Evolutionary conservation across 805 yeast species (phyloP).

Genomic region (Metahyphopichia silvanorum): DNA sequence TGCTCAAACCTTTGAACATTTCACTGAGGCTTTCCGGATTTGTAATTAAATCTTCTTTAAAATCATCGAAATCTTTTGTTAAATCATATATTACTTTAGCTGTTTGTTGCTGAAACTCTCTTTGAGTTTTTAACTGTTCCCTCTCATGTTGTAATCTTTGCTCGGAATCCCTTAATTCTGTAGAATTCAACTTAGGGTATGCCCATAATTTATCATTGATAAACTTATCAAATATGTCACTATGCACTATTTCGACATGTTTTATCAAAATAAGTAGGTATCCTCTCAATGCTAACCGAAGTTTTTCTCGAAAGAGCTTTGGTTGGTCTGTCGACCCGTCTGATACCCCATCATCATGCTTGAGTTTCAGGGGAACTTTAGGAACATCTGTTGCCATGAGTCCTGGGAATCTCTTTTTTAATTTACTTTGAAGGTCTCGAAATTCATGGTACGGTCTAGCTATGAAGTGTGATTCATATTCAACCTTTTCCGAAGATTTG

Average conservation of each 20-base stretch:
- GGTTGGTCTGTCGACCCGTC: not conserved
- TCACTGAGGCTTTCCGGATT: conserved; percentile 52
- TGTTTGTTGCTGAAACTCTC: conserved; percentile 70
- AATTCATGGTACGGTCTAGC: conserved; percentile 70
- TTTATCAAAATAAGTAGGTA: conserved; percentile 56
- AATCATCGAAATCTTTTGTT: conserved; percentile 54
- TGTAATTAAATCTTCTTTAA: conserved; percentile 52
- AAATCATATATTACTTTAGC: conserved; percentile 52
- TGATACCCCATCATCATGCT: conserved; percentile 27
- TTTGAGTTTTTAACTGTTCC: conserved; percentile 55
- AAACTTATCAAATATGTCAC: conserved; percentile 52
- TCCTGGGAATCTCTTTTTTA: conserved; percentile 66
- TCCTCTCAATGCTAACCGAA: conserved; percentile 74
- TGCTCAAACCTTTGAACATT: conserved; percentile 65
- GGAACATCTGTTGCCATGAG: conserved; percentile 50
- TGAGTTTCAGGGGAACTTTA: conserved; percentile 53
- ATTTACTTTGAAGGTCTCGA: conserved; percentile 47
- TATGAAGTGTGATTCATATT: conserved; percentile 40
- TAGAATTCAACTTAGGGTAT: conserved; percentile 32
- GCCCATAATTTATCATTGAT: conserved; percentile 31
- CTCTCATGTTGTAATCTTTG: conserved; percentile 60
- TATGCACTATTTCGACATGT: conserved; percentile 53
- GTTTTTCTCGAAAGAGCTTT: conserved; percentile 63
- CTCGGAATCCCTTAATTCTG: conserved; percentile 54
- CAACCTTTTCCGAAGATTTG: conserved; percentile 16